Percentiles rank a stretch among this genome's conserved stretches.
These are phyloP conservation scores for Didymella segeticola DNA, from an alignment of 2,329 filamentous ascomycete species.

Conservation along the genomic window DNA sequence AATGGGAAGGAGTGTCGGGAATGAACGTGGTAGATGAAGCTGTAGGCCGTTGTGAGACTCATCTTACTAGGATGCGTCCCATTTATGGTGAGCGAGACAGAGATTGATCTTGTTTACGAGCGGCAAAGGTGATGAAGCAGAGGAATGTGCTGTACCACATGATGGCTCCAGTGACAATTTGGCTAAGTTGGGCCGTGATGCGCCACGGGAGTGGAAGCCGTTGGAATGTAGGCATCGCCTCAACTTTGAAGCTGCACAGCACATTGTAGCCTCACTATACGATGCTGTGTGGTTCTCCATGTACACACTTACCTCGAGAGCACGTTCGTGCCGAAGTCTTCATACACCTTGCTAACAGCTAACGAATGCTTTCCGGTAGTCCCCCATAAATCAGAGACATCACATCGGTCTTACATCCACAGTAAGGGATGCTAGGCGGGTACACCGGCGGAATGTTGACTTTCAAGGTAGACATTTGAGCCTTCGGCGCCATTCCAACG, in stretches of 20 bases:
- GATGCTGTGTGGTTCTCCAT: neutral
- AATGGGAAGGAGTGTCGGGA: conserved; percentile 24
- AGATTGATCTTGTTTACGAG: conserved; percentile 37
- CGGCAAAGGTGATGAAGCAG: conserved; percentile 9
- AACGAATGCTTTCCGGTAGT: neutral
- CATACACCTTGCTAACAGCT: neutral
- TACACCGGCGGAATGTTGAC: conserved; percentile 14
- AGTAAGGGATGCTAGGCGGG: conserved; percentile 15
- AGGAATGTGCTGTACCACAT: conserved; percentile 36
- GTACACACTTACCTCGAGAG: neutral
- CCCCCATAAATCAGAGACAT: neutral
- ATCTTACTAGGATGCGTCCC: conserved; percentile 26
- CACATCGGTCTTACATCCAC: neutral
- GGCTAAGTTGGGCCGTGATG: conserved; percentile 13
- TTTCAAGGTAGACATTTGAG: conserved; percentile 1
- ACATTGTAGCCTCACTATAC: neutral
- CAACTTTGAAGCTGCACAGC: neutral
- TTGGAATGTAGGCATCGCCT: conserved; percentile 6
- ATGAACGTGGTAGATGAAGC: conserved; percentile 29
- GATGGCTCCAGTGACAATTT: conserved; percentile 24
- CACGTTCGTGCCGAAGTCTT: neutral
- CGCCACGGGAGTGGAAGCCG: conserved; percentile 6
- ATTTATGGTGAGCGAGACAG: conserved; percentile 35
- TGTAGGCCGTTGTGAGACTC: conserved; percentile 26
- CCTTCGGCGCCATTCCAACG: conserved; percentile 16